phyloP scores from a whole-genome alignment of 805 yeast species.

The Cyberlindnera nakhonratchasimensis region DNA sequence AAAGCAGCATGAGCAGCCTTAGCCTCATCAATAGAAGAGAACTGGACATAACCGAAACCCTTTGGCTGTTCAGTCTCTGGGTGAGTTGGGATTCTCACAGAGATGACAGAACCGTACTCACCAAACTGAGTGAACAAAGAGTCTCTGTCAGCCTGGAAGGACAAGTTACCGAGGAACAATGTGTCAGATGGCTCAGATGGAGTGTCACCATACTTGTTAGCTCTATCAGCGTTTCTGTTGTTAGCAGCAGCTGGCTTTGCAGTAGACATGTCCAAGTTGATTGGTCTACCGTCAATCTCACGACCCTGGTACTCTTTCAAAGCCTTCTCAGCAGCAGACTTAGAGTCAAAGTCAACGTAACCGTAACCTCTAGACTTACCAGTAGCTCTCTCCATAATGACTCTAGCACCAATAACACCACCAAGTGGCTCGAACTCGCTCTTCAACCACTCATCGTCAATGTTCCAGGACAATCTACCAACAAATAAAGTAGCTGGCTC shows the following conservation, averaged over 20 bases:
- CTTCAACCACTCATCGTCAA: conserved; percentile 92
- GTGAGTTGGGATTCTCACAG: conserved; percentile 95
- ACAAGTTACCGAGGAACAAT: conserved; percentile 90
- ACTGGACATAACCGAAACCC: conserved; percentile 98
- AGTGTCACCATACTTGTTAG: conserved; percentile 84
- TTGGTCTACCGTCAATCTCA: conserved; percentile 96
- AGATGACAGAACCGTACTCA: conserved; percentile 75
- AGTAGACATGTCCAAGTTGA: conserved; percentile 89
- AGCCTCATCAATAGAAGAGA: conserved; percentile 82
- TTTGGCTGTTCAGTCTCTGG: conserved; percentile 98
- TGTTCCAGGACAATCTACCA: conserved; percentile 95
- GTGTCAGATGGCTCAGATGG: conserved; percentile 94
- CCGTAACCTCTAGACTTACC: conserved; percentile 97
- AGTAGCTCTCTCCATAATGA: conserved; percentile 86
- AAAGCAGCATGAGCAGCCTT: conserved; percentile 80
- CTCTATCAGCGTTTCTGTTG: conserved; percentile 67
- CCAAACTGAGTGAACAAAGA: conserved; percentile 68
- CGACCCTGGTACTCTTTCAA: conserved; percentile 80
- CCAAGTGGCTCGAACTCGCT: conserved; percentile 80
- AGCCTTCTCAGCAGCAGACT: conserved; percentile 81
- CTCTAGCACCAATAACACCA: conserved; percentile 86
- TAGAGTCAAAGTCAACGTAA: conserved; percentile 88
- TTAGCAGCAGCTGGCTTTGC: conserved; percentile 64
- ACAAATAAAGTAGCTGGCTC: conserved; percentile 91
- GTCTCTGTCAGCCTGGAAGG: conserved; percentile 87